A percentile compares a stretch with the other conserved stretches of the same genome.
Conservation (phyloP, 306 rosid genomes). For the Inga leiocalycina region DNA sequence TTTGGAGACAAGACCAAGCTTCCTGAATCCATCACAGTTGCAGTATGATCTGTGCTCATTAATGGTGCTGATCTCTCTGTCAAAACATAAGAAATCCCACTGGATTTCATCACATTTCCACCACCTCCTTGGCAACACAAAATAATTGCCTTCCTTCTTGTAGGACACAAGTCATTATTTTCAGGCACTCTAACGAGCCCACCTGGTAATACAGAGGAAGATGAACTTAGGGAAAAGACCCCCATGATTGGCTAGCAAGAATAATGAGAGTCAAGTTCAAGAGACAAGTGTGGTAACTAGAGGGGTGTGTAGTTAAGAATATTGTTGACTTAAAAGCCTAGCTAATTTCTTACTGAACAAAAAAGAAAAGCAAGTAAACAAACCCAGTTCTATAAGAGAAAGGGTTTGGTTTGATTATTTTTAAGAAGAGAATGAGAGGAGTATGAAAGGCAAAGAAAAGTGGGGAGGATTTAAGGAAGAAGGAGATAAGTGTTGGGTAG, state of each 20-base stretch:
- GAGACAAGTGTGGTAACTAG: conserved; percentile 26
- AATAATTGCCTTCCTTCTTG: conserved; percentile 47
- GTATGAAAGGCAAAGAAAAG: conserved; percentile 29
- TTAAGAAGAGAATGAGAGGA: conserved; percentile 40
- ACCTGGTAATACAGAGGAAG: conserved; percentile 46
- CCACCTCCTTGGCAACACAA: conserved; percentile 62
- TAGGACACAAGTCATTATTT: conserved; percentile 35
- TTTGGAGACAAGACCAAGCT: conserved; percentile 52
- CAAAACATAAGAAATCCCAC: conserved; percentile 53
- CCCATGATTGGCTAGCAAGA: conserved; percentile 56
- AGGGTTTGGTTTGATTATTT: conserved; percentile 44
- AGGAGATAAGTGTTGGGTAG: conserved; percentile 71
- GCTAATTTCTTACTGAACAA: conserved; percentile 49
- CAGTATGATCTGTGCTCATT: conserved; percentile 46
- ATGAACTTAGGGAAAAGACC: conserved; percentile 54
- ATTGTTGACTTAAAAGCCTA: conserved; percentile 52
- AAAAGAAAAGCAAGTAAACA: conserved; percentile 60
- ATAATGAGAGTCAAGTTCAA: conserved; percentile 21
- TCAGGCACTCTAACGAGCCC: conserved; percentile 35
- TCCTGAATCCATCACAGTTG: conserved; percentile 62
- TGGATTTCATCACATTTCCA: conserved; percentile 55
- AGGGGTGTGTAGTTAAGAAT: conserved; percentile 40
- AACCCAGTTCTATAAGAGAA: conserved; percentile 45
- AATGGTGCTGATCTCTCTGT: conserved; percentile 45
- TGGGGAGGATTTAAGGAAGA: conserved; percentile 65